A percentile compares a stretch with the other conserved stretches of the same genome.
phyloP scores from a whole-genome alignment of 176 grass and related monocot genomes.

The maize (Zea mays) region Zm-B73-REFERENCE-NAM-5.0 NC_050098.1:148072501-148073000 shows the following conservation, averaged over 20 bases:
- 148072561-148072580: no score
- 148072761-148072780: conserved; percentile 16
- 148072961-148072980: conserved; percentile 32
- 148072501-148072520: no score
- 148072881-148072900: conserved; percentile 22
- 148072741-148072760: neutral
- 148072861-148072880: conserved; percentile 6
- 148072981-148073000: conserved; percentile 25
- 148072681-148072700: neutral
- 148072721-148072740: conserved; percentile 1
- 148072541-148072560: no score
- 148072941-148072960: conserved; percentile 43
- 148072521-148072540: no score
- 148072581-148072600: no score
- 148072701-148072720: conserved; percentile 40
- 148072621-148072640: no score
- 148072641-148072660: no score
- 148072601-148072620: no score
- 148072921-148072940: conserved; percentile 3
- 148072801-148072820: neutral
- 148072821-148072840: conserved; percentile 13
- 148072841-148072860: conserved; percentile 3
- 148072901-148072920: neutral
- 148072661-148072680: no score
- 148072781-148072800: neutral